These are phyloP conservation scores for Viola odorata DNA, from an alignment of 345 rosid genomes.

Conservation along the genomic window DNA sequence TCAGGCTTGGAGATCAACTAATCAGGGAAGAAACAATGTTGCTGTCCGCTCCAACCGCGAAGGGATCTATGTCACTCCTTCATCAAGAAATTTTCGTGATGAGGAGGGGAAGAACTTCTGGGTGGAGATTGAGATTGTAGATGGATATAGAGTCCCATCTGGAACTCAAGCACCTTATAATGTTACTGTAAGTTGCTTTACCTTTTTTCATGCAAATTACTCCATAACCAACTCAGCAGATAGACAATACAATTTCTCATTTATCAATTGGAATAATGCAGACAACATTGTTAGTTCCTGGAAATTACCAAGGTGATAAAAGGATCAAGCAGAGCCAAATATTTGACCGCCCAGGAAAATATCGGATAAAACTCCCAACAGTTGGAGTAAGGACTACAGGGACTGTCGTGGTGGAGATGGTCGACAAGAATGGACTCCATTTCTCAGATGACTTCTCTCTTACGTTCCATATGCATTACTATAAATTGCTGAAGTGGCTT, in stretches of 20 bases:
- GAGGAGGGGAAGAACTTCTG: conserved; percentile 98
- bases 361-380: conserved; percentile 74
- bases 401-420: conserved; percentile 91
- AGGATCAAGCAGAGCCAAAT: conserved; percentile 62
- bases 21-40: conserved; percentile 91
- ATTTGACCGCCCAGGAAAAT: conserved; percentile 65
- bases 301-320: conserved; percentile 90
- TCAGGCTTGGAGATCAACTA: conserved; percentile 90
- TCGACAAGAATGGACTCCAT: conserved; percentile 79
- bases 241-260: not conserved
- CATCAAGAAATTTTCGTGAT: conserved; percentile 92
- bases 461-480: conserved; percentile 96
- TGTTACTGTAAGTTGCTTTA: conserved; percentile 66
- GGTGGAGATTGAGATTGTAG: conserved; percentile 94
- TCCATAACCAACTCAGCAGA: not conserved
- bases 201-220: not conserved
- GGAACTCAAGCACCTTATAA: conserved; percentile 90
- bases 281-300: conserved; percentile 89
- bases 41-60: conserved; percentile 66
- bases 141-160: conserved; percentile 77
- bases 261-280: conserved; percentile 30
- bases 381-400: conserved; percentile 93
- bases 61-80: conserved; percentile 73
- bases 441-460: conserved; percentile 96
- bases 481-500: conserved; percentile 94